These are phyloP conservation scores for Penicillium odoratum DNA, from an alignment of 495 filamentous ascomycete genomes.

Conservation along the genomic window DNA sequence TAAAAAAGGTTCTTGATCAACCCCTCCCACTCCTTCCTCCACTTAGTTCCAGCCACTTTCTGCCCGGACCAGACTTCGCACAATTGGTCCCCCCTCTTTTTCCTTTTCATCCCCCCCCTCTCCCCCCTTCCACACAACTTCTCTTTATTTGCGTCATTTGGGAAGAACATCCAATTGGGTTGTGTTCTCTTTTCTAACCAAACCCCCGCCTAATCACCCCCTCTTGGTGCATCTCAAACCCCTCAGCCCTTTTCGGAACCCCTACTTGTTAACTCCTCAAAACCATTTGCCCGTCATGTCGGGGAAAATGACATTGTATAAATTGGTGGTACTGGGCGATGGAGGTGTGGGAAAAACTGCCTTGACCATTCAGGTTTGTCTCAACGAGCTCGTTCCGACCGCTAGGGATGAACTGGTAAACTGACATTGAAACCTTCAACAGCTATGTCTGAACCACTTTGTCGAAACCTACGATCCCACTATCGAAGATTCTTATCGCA, in stretches of 20 bases:
- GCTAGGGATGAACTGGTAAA: not conserved
- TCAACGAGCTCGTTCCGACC: conserved; percentile 7
- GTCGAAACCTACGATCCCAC: conserved; percentile 94
- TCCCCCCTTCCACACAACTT: conserved; percentile 1
- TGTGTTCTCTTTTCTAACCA: conserved; percentile 2
- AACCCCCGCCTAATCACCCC: not conserved
- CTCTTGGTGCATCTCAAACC: not conserved
- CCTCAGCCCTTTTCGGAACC: conserved; percentile 7
- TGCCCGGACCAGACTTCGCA: conserved; percentile 19
- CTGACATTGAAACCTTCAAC: conserved; percentile 7
- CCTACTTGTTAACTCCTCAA: conserved; percentile 7
- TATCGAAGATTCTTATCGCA: conserved; percentile 96
- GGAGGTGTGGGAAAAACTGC: conserved; percentile 96
- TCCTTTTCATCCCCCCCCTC: conserved; percentile 8
- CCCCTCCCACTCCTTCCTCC: conserved; percentile 18
- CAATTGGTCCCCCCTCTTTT: conserved; percentile 10
- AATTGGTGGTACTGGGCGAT: conserved; percentile 95
- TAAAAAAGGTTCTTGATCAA: not conserved
- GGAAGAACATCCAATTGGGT: conserved; percentile 13
- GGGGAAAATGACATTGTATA: conserved; percentile 94
- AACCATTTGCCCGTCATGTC: conserved; percentile 50
- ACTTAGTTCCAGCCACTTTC: conserved; percentile 30
- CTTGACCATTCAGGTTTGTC: conserved; percentile 89
- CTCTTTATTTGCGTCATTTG: conserved; percentile 17
- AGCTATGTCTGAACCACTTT: conserved; percentile 79